Evolutionary conservation across 371 early-diverging fungal species (phyloP).

Genomic region (Zychaea mexicana): DNA sequence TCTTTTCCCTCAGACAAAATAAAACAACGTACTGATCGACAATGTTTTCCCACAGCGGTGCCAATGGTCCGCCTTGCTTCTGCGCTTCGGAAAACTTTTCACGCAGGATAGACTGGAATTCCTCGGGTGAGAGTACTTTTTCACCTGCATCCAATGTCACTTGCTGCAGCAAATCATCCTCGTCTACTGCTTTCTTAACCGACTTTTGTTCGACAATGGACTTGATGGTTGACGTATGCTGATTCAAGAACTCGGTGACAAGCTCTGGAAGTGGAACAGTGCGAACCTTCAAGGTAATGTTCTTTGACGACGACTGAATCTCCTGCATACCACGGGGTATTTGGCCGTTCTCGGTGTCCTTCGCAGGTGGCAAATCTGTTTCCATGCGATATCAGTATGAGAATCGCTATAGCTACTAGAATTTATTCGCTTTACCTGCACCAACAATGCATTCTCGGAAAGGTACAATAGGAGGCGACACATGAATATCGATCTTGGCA

Average conservation of each 20-base stretch:
- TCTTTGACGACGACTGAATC: constrained; percentile 50
- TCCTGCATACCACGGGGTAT: constrained; percentile 66
- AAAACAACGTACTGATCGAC: constrained; percentile 41
- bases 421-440: constrained; percentile 9
- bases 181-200: constrained; percentile 24
- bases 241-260: constrained; percentile 64
- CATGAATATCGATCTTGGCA: constrained; percentile 92
- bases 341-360: constrained; percentile 46
- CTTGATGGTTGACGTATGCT: constrained; percentile 66
- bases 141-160: constrained; percentile 10
- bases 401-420: not conserved
- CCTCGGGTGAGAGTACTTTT: constrained; percentile 26
- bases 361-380: constrained; percentile 37
- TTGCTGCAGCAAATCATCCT: constrained; percentile 18
- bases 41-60: constrained; percentile 46
- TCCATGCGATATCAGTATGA: not conserved
- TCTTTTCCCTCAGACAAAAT: not conserved
- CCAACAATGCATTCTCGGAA: constrained; percentile 91
- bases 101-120: constrained; percentile 38
- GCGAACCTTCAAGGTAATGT: constrained; percentile 71
- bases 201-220: constrained; percentile 57
- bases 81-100: constrained; percentile 50
- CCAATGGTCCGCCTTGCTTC: constrained; percentile 48
- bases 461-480: constrained; percentile 95
- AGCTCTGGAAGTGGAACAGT: constrained; percentile 81